Evolutionary conservation across 2,329 filamentous ascomycete species (phyloP).

Genomic region (Amesomyces nigricolor): DNA sequence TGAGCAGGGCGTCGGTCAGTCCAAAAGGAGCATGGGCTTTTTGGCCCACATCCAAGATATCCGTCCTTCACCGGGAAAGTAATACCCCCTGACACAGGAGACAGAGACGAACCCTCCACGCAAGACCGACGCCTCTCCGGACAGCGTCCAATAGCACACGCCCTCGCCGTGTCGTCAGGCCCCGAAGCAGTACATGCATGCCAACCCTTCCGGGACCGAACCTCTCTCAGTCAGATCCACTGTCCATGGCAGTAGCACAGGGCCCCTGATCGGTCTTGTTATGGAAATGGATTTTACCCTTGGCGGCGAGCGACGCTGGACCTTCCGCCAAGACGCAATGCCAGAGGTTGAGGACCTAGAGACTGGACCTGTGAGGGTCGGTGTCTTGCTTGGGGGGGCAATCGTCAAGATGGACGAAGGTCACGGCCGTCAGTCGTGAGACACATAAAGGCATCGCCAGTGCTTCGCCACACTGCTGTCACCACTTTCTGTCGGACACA

Average conservation of each 20-base stretch:
- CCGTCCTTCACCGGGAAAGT: not conserved
- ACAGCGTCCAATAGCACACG: not conserved
- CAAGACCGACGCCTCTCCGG: not conserved
- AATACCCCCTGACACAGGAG: not conserved
- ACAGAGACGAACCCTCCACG: not conserved
- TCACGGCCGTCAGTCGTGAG: not conserved
- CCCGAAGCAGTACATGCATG: no score
- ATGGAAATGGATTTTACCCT: not conserved
- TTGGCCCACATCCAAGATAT: not conserved
- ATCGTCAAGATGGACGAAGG: not conserved
- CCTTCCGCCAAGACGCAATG: not conserved
- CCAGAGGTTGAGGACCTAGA: no score
- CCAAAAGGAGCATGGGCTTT: not conserved
- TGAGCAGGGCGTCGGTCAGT: not conserved
- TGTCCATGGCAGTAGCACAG: not conserved
- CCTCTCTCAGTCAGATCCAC: not conserved
- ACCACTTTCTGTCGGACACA: not conserved
- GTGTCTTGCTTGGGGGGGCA: no score
- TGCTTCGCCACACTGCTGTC: not conserved
- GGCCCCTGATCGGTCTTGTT: not conserved
- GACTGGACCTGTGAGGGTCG: no score
- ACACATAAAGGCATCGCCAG: not conserved
- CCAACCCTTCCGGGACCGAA: not conserved
- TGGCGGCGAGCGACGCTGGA: slow-evolving; percentile 31
- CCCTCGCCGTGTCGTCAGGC: no score